Evolutionary conservation across 2,329 filamentous ascomycete species (phyloP).

Genomic region (Aaosphaeria arxii): DNA sequence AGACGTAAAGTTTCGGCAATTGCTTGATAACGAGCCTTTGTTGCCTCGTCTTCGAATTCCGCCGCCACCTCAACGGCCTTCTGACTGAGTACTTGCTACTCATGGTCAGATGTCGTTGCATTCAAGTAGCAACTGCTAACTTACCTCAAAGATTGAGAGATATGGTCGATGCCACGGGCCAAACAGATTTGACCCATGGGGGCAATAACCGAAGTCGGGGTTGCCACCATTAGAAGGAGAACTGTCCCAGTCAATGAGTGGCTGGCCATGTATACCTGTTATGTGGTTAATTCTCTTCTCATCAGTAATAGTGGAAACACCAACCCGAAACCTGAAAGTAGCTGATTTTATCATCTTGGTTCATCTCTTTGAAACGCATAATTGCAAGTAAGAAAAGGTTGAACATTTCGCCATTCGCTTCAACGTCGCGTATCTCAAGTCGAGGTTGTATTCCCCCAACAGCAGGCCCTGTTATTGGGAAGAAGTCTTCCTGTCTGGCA

Average conservation of each 20-base stretch:
- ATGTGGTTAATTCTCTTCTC: neutral
- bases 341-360: slow-evolving; percentile 1
- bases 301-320: neutral
- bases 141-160: slow-evolving; percentile 1
- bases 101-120: no score
- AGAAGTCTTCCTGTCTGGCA: slow-evolving; percentile 36
- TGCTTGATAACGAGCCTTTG: slow-evolving; percentile 1
- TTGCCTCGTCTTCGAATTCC: neutral
- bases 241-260: slow-evolving; percentile 15
- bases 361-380: neutral
- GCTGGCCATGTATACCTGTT: slow-evolving; percentile 3
- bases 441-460: slow-evolving; percentile 39
- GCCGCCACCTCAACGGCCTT: neutral
- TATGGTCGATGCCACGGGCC: slow-evolving; percentile 6
- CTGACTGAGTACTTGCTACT: neutral
- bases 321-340: slow-evolving; percentile 4
- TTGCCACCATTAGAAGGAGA: slow-evolving; percentile 32
- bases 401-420: slow-evolving; percentile 42
- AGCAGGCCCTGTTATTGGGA: slow-evolving; percentile 25
- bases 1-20: slow-evolving; percentile 3
- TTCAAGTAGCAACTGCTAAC: no score
- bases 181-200: slow-evolving; percentile 3
- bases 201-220: slow-evolving; percentile 27
- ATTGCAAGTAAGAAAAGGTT: slow-evolving; percentile 2
- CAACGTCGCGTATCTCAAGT: slow-evolving; percentile 62